Evolutionary conservation across 2,329 filamentous ascomycete genomes (phyloP).

Genomic region (Zymoseptoria tritici): DNA sequence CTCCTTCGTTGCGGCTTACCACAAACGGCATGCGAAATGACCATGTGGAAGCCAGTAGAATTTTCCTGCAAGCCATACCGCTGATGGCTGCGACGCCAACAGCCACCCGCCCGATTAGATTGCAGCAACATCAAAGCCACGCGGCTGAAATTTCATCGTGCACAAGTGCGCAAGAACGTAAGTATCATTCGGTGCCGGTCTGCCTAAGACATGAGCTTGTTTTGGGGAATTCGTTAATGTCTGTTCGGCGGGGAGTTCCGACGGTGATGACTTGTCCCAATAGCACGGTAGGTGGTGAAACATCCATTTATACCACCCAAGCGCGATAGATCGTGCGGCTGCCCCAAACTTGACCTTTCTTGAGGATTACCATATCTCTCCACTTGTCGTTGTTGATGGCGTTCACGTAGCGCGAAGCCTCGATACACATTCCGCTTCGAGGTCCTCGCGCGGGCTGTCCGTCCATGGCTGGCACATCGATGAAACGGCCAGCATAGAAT

Average conservation of each 20-base stretch:
- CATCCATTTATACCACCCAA: conserved; percentile 57
- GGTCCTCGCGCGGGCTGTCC: conserved; percentile 55
- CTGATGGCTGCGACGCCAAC: not conserved
- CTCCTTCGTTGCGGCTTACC: not conserved
- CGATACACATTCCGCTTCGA: conserved; percentile 79
- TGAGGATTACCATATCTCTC: conserved; percentile 69
- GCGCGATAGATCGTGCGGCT: conserved; percentile 74
- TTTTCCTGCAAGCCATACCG: not conserved
- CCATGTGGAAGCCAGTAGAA: not conserved
- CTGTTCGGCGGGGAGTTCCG: not conserved
- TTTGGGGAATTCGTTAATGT: not conserved
- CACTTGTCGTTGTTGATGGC: conserved; percentile 75
- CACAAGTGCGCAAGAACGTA: not conserved
- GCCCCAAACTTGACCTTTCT: conserved; percentile 78
- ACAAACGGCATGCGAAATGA: not conserved
- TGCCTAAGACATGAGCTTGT: not conserved
- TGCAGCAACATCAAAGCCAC: not conserved
- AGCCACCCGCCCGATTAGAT: not conserved
- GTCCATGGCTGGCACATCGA: conserved; percentile 62
- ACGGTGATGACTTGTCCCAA: not conserved
- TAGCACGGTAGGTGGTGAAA: not conserved
- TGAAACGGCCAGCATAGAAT: conserved; percentile 86
- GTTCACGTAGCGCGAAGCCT: conserved; percentile 87
- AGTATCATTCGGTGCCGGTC: not conserved
- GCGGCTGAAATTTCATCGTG: not conserved